Evolutionary conservation across 257 asterid species (phyloP), one percentile per base, ranked within the genome.

Genomic region (Ballota nigra): DNA sequence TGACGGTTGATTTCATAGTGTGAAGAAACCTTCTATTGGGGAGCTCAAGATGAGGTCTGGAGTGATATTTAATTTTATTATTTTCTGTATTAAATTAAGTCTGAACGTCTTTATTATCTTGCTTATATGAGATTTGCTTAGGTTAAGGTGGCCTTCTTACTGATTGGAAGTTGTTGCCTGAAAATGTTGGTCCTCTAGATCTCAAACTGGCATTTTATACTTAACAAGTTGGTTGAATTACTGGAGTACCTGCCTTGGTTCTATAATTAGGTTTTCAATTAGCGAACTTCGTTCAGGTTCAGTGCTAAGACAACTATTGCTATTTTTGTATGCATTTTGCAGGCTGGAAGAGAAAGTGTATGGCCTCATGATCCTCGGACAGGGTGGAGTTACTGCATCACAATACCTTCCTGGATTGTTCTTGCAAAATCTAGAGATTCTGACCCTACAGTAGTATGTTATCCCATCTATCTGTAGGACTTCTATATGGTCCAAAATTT

Each of bases 341-440:
- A 92, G 98, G 88, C 86, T 47, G 99, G 97, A 28, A 81, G 85
- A 71, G 96, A 89, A 73, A 92, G 96, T 73, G 80, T 87, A 69
- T 92, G 98, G 99, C 98, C 98, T 41, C 98, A 95, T 79, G 98
- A 92, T 79, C 97, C 93, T 74, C 91, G 74, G 61, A 77, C 96
- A 4, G 99, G 99, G 38, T 95, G 99, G 99, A 92, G 99, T 87
- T 92, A 89, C 79, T 92, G 98, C 64, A 84, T 95, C 68, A 86
- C 88, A 45, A 78, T 95, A 75, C 98, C 99, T 52, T 95, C 99
- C 47, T 92, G 99, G 99, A 89, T 87, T 62, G 91, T 86, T 69
- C 91, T 87, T 69, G 96, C 99, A 67, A 92, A 95, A 77, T 86
- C 99, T n/a, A 84, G 79, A 83, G 96, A 92, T 80, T 88, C 99